Conservation (phyloP, 2,329 filamentous ascomycete genomes). For the Coniella vitis region DNA sequence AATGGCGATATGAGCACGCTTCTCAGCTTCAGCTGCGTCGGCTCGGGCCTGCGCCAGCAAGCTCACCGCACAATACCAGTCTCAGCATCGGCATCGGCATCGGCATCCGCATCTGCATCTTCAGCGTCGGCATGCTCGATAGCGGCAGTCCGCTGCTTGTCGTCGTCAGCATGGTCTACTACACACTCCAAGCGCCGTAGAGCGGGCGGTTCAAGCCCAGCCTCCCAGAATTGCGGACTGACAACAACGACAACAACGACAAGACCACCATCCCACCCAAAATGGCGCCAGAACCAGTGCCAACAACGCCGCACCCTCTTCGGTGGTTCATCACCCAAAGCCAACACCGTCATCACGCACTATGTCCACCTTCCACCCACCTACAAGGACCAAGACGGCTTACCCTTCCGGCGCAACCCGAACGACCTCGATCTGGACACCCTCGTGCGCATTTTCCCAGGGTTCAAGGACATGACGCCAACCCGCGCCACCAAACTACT, state of each 20-base stretch:
- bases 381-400: conserved; percentile 49
- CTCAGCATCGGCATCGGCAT: not conserved
- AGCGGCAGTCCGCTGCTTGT: not conserved
- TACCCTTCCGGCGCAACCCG: conserved; percentile 40
- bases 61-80: conserved; percentile 1
- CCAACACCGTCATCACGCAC: conserved; percentile 33
- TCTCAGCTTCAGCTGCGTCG: conserved; percentile 23
- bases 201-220: not conserved
- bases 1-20: conserved; percentile 22
- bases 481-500: conserved; percentile 46
- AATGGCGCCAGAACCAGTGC: not conserved
- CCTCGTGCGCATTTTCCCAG: conserved; percentile 35
- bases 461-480: conserved; percentile 46
- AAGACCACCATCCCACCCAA: not conserved
- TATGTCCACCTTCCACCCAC: conserved; percentile 52
- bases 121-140: too few relatives aligned
- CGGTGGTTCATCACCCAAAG: conserved; percentile 15
- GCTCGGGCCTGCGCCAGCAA: conserved; percentile 19
- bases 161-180: too few relatives aligned
- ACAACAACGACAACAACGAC: too few relatives aligned
- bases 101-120: not conserved
- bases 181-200: not conserved
- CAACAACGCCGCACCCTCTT: conserved; percentile 20
- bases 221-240: not conserved
- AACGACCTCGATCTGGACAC: conserved; percentile 35